Base-by-base conservation (phyloP, 805 yeast species). In the Tetrapisispora arboricola region DNA sequence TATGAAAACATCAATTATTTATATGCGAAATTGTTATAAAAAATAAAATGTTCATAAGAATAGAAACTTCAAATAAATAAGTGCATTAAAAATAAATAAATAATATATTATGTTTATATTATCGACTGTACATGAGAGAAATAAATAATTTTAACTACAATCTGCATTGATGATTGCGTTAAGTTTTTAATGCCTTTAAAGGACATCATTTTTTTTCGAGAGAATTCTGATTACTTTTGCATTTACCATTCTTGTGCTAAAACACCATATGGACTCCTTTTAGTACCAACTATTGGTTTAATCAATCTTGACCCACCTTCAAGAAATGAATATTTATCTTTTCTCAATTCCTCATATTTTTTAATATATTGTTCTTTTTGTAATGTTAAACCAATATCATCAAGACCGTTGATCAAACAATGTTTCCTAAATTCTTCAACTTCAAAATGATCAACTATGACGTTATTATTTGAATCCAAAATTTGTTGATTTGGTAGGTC, bases 351-450 rank as follows among this genome's bases (percentile, higher is more conserved):
- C 70, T 92, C 98, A 57, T 78, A 92, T 52, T 76, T 71, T 40
- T 61, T 43, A 53, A 92, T 92, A 63, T 54, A 77, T 40, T 76
- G 76, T 66, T 85, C 96, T 66, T 87, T 86, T 65, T 87, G 90
- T 54, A 92, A 68, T 39, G 98, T 92, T 57, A 92, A 75, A 32
- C 96, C 96, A 65, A 92, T 92, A 61, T 92, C 98, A 63, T 92
- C 98, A 47, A 92, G 78, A 48, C 98, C 98, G 50, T 92, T 86
- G 42, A 90, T 70, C 53, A 92, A 72, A 61, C 97, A 92, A 64
- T 90, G 95, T 67, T 88, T 87, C 73, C 96, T 82, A 73, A 88
- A 92, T 26, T 68, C 74, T 63, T 88, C 97, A 46, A 92, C 76
- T 4, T 85, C 96, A 52, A 92, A 92, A 50, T 81, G 72, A 13